phyloP scores from a whole-genome alignment of 176 grass and related monocot genomes.

The Cenchrus americanus region DNA sequence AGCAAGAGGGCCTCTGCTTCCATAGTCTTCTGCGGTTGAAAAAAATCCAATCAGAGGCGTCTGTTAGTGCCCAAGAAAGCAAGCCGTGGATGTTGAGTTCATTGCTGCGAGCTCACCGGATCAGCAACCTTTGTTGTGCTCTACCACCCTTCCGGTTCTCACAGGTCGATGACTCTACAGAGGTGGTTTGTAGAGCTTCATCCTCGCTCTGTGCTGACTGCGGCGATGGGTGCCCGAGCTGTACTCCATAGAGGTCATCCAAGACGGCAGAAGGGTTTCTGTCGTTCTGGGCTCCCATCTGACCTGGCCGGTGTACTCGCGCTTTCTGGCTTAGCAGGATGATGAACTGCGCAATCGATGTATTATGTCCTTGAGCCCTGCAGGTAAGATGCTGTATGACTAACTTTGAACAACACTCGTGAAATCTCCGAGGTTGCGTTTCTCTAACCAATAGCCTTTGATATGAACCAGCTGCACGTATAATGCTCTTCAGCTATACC shows the following conservation, averaged over 20 bases:
- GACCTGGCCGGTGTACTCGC: background rate
- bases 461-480: background rate
- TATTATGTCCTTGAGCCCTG: background rate
- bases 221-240: slow-evolving; percentile 31
- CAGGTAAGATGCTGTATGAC: background rate
- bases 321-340: background rate
- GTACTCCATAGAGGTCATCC: slow-evolving; percentile 61
- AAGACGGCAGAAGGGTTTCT: slow-evolving; percentile 45
- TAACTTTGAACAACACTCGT: background rate
- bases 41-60: background rate
- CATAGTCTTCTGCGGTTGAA: slow-evolving; percentile 58
- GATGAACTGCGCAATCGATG: background rate
- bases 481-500: background rate
- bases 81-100: background rate
- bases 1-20: slow-evolving; percentile 70
- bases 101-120: slow-evolving; percentile 48
- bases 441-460: background rate
- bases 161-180: slow-evolving; percentile 21
- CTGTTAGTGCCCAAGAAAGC: background rate
- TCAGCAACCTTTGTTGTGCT: slow-evolving; percentile 52
- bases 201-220: background rate
- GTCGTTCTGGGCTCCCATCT: slow-evolving; percentile 51
- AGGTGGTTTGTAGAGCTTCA: slow-evolving; percentile 17
- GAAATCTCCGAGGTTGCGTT: background rate
- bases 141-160: slow-evolving; percentile 12